phyloP scores from a whole-genome alignment of 2,329 filamentous ascomycete genomes.

The Colletotrichum ledebouriae region DNA sequence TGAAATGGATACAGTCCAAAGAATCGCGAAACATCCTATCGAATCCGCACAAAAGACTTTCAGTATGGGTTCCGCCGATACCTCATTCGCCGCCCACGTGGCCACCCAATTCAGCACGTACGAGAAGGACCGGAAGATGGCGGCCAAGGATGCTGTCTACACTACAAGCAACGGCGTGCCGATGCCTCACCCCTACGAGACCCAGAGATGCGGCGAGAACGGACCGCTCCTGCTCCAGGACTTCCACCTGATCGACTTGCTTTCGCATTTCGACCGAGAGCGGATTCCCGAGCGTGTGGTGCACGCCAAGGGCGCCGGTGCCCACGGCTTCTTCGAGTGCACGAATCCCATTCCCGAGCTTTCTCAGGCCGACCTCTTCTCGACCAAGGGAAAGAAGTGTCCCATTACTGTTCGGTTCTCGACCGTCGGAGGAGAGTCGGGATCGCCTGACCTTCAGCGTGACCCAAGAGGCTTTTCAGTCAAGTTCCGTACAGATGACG shows the following conservation, averaged over 20 bases:
- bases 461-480: conserved; percentile 75
- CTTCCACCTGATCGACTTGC: conserved; percentile 72
- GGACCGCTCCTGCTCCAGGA: conserved; percentile 71
- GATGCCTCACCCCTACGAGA: conserved; percentile 69
- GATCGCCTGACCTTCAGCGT: conserved; percentile 74
- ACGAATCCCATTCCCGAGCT: conserved; percentile 67
- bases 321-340: conserved; percentile 68
- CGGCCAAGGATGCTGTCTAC: conserved; percentile 61
- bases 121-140: conserved; percentile 55
- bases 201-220: conserved; percentile 68
- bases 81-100: conserved; percentile 54
- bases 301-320: conserved; percentile 50
- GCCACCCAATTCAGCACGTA: conserved; percentile 54
- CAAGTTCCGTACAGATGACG: conserved; percentile 49
- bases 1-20: conserved; percentile 9
- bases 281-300: conserved; percentile 48
- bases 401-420: conserved; percentile 67
- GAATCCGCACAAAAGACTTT: conserved; percentile 14
- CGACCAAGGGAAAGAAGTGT: conserved; percentile 63
- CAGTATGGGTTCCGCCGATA: conserved; percentile 47
- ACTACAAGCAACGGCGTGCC: conserved; percentile 69
- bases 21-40: conserved; percentile 9
- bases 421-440: conserved; percentile 74
- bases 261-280: conserved; percentile 73
- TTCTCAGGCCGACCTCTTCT: conserved; percentile 65